These are phyloP conservation scores for Verticillium longisporum DNA, from an alignment of 2,329 filamentous ascomycete species.

Conservation along the genomic window DNA sequence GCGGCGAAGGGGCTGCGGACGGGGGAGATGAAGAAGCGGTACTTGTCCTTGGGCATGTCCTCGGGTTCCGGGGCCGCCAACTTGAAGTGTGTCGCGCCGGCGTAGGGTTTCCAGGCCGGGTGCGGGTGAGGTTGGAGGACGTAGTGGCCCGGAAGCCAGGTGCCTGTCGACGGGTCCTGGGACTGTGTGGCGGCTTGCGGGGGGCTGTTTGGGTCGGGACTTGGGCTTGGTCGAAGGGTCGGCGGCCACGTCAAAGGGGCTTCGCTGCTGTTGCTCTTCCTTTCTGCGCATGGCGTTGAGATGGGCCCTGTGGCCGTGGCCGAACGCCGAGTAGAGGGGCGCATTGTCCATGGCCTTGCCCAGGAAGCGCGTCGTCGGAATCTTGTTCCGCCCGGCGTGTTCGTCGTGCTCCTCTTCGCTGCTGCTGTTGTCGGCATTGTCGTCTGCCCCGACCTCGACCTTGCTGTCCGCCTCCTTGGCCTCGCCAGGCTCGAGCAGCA, in stretches of 20 bases:
- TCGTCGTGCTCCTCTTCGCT: conserved; percentile 12
- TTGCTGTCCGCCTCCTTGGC: not conserved
- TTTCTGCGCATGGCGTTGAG: conserved; percentile 5
- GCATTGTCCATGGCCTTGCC: conserved; percentile 34
- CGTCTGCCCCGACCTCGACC: conserved; percentile 13
- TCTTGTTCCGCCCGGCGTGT: conserved; percentile 1
- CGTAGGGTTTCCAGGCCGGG: conserved; percentile 6
- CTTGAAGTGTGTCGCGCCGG: conserved; percentile 11
- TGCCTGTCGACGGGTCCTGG: conserved; percentile 26
- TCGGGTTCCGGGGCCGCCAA: conserved; percentile 17
- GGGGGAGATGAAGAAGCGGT: conserved; percentile 65
- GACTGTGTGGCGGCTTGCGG: conserved; percentile 6
- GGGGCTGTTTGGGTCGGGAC: conserved; percentile 4
- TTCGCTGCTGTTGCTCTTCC: conserved; percentile 4
- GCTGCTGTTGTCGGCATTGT: conserved; percentile 21
- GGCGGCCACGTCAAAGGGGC: not conserved
- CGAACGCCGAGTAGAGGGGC: conserved; percentile 28
- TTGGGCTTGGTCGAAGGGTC: not conserved
- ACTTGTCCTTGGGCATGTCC: conserved; percentile 23
- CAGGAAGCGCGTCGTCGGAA: conserved; percentile 19
- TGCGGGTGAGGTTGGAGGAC: conserved; percentile 5
- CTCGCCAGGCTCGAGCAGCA: conserved; percentile 24
- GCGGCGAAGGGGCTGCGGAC: conserved; percentile 37
- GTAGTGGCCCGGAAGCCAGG: conserved; percentile 25
- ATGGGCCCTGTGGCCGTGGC: not conserved